Evolutionary conservation across 257 asterid species (phyloP).

Genomic region (Petunia axillaris): DNA sequence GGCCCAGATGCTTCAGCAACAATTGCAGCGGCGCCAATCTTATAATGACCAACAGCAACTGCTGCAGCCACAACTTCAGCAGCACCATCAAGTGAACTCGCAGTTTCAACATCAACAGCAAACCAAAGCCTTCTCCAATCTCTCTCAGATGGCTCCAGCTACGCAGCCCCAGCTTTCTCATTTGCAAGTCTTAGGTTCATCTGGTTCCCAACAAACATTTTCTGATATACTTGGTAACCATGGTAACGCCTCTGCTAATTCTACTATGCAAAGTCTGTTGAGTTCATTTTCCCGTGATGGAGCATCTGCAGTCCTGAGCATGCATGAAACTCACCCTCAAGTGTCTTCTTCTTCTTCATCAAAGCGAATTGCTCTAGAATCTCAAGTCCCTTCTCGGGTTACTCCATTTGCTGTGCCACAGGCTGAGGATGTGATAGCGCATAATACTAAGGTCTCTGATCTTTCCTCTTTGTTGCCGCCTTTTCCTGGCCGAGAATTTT

Average conservation of each 20-base stretch:
- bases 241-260: slow-evolving; percentile 48
- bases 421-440: slow-evolving; percentile 54
- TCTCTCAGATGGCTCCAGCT: slow-evolving; percentile 47
- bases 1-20: slow-evolving; percentile 82
- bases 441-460: slow-evolving; percentile 62
- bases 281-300: slow-evolving; percentile 72
- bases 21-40: slow-evolving; percentile 52
- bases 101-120: slow-evolving; percentile 62
- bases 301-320: slow-evolving; percentile 46
- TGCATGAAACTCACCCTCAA: slow-evolving; percentile 54
- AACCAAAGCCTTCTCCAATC: slow-evolving; percentile 43
- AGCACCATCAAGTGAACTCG: slow-evolving; percentile 45
- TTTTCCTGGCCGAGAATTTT: slow-evolving; percentile 65
- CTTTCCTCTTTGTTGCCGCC: slow-evolving; percentile 68
- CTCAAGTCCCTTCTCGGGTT: slow-evolving; percentile 60
- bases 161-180: slow-evolving; percentile 61
- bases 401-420: slow-evolving; percentile 62
- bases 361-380: slow-evolving; percentile 74
- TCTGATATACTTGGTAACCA: slow-evolving; percentile 64
- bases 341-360: slow-evolving; percentile 65
- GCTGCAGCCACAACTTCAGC: slow-evolving; percentile 46
- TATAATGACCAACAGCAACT: slow-evolving; percentile 55
- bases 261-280: slow-evolving; percentile 63
- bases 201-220: slow-evolving; percentile 63
- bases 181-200: slow-evolving; percentile 49